Evolutionary conservation across 352 stramenopile species (phyloP), one percentile per base, ranked within the genome.

Genomic region (Phytophthora agathidicida): DNA sequence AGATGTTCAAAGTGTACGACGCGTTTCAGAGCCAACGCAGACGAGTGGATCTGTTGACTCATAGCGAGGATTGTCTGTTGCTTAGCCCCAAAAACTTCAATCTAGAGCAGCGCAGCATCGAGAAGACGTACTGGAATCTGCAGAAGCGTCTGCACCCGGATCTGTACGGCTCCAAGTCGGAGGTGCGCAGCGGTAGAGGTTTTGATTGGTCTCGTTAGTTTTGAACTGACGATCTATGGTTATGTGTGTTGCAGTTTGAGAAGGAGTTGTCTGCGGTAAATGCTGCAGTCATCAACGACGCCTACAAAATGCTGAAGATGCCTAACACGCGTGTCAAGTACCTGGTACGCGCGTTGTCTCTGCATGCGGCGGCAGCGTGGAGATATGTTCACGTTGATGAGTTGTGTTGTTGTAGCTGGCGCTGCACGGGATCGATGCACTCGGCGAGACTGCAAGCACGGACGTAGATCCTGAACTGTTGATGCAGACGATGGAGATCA

Each of bases 241-340:
- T 53, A 3, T 52, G 16, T 48, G 16, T 10, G 10, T 14, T 69
- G 45, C 35, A 95, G 86, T 89, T 88, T 65, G 86, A 95, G 52
- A 80, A 90, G 42, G 77, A 93, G 54, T 44, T 95, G 23, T 93
- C 86, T 24, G 71, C 85, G 0, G 75, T 80, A 49, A 95, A 95
- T 45, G 80, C 83, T 6, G 82, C 86, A 0, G 71, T 95, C 10
- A 76, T 95, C 37, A 95, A 95, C 36, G 81, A 91, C 60, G 86
- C 86, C 6, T 95, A 95, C 75, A 91, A 91, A 44, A 90, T 92
- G 72, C 75, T 95, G 42, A 95, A 95, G 67, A 86, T 70, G n/a
- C 86, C 86, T 14, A 93, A 87, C 58, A 93, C 68, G 14, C 86
- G 86, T 36, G 83, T 89, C 54, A 92, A 95, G 58, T 93, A 93